Conservation (phyloP, 2,329 filamentous ascomycete genomes). For the Cercospora sojina region DNA sequence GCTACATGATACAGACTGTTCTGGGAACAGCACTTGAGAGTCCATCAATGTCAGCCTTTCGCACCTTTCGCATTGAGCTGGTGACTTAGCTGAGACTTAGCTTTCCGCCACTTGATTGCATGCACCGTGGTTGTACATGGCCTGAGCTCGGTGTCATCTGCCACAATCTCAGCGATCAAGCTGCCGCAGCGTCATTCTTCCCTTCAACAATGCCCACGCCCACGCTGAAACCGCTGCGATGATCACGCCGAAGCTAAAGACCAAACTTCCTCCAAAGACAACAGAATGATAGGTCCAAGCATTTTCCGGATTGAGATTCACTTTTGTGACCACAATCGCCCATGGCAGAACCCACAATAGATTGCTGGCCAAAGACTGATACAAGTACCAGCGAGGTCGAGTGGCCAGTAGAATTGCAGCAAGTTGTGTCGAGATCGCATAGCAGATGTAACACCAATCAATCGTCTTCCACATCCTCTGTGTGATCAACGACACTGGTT, state of each 20-base stretch:
- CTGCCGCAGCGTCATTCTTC: constrained; percentile 38
- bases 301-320: constrained; percentile 50
- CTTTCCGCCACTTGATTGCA: neutral
- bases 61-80: neutral
- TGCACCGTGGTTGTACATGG: neutral
- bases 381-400: constrained; percentile 64
- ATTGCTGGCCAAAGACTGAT: constrained; percentile 66
- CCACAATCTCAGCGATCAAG: neutral
- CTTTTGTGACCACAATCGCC: constrained; percentile 61
- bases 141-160: neutral
- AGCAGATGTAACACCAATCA: constrained; percentile 66
- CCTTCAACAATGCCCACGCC: constrained; percentile 52
- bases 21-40: neutral
- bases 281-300: constrained; percentile 68
- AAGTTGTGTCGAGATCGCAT: constrained; percentile 64
- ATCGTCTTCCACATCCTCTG: constrained; percentile 63
- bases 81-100: neutral
- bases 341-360: constrained; percentile 68
- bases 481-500: constrained; percentile 59
- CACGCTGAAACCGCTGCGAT: constrained; percentile 52
- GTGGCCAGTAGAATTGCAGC: constrained; percentile 65
- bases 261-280: constrained; percentile 67
- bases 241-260: constrained; percentile 64
- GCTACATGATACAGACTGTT: neutral
- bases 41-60: neutral